Evolutionary conservation across 2,329 filamentous ascomycete species (phyloP).

Genomic region (Phialocephala subalpina): DNA sequence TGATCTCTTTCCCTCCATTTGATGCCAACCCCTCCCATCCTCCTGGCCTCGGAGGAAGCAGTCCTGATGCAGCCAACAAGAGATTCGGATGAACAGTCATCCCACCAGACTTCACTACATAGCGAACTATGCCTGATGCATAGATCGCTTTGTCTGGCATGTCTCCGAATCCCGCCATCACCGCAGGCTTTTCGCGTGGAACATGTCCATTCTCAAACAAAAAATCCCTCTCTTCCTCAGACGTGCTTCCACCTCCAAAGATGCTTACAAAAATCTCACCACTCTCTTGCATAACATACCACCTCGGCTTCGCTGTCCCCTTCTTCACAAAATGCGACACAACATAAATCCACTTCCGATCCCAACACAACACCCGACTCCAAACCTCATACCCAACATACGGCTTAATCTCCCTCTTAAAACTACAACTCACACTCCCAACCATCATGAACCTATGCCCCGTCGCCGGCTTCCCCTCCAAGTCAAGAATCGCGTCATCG

Average conservation of each 20-base stretch:
- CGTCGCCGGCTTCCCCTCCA: conserved; percentile 43
- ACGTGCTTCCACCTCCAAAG: background rate
- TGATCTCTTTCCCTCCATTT: background rate
- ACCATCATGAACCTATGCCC: conserved; percentile 44
- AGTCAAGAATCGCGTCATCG: conserved; percentile 45
- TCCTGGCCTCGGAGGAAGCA: conserved; percentile 78
- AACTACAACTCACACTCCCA: conserved; percentile 75
- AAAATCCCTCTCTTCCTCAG: background rate
- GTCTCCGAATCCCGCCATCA: background rate
- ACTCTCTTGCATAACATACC: conserved; percentile 42
- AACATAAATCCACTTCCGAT: conserved; percentile 81
- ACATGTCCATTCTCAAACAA: background rate
- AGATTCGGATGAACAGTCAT: conserved; percentile 86
- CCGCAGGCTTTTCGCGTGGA: background rate
- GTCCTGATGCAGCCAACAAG: conserved; percentile 72
- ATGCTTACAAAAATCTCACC: background rate
- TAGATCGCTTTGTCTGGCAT: conserved; percentile 53
- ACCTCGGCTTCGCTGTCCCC: conserved; percentile 60
- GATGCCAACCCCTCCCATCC: conserved; percentile 59
- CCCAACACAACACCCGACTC: conserved; percentile 74
- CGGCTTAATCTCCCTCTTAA: conserved; percentile 74
- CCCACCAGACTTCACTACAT: conserved; percentile 71
- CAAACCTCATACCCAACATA: conserved; percentile 76
- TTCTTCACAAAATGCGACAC: conserved; percentile 73
- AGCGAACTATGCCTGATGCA: conserved; percentile 77